Evolutionary conservation across 148 eudicot species (phyloP).

Genomic region (Rhododendron vialii): DNA sequence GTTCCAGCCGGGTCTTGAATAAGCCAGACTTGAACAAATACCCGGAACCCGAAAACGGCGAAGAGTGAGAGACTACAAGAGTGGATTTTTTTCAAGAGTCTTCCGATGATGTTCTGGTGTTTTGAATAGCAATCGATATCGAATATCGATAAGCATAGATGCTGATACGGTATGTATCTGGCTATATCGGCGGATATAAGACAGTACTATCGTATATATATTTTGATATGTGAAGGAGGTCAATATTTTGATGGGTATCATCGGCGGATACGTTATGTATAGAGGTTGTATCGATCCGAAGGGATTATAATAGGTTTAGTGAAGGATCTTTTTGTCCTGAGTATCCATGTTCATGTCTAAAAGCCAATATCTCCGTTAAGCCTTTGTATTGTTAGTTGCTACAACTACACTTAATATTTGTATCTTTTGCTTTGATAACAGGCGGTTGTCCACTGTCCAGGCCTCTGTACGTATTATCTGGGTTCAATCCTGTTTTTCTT

Average conservation of each 20-base stretch:
- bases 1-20: not conserved
- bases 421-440: not conserved
- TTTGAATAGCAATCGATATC: not conserved
- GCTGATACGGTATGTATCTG: not conserved
- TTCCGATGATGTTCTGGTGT: not conserved
- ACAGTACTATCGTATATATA: too few relatives aligned
- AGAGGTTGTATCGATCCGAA: not conserved
- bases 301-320: not conserved
- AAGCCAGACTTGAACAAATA: not conserved
- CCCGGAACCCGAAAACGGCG: not conserved
- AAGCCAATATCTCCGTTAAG: not conserved
- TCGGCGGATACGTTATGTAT: not conserved
- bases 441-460: too few relatives aligned
- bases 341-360: not conserved
- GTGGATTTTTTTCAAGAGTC: not conserved
- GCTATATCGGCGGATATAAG: not conserved
- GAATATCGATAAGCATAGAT: too few relatives aligned
- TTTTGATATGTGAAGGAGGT: not conserved
- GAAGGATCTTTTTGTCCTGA: not conserved
- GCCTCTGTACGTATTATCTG: not conserved
- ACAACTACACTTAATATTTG: not conserved
- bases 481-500: not conserved
- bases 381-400: not conserved
- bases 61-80: not conserved
- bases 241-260: not conserved